Evolutionary conservation across 177 flowering plant genomes (phyloP), one percentile per base, ranked within the genome.

Genomic region (Tripterygium wilfordii): DNA sequence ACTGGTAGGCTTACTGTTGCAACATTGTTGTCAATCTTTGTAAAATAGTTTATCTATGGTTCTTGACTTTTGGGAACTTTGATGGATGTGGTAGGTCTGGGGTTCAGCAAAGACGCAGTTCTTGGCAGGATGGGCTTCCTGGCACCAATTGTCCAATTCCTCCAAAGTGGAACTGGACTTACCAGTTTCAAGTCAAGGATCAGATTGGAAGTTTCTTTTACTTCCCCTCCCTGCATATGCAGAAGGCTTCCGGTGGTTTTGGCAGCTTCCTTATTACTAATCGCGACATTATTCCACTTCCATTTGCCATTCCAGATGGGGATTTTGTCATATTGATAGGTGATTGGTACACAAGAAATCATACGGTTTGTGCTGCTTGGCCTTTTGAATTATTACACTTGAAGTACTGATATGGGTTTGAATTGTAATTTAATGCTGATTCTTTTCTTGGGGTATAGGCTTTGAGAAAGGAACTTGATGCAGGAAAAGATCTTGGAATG

Each of bases 71-170:
- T 19, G 7, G 8, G 42, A 10, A 19, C 26, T 43, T 21, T 22
- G 17, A 21, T 45, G 53, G 19, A 6, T 51, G 33, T 21, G 14
- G 18, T 63, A 90, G 98, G 98, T 48, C 79, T 48, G 98, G 98
- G 8, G 62, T 91, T 37, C 88, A 82, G 20, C 86, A 77, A 39
- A 63, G 92, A 51, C 69, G 85, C 18, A 78, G 66, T 61, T 81
- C 88, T 2, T 91, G 98, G 98, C 95, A 91, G 69, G 98, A 88
- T 71, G 98, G 98, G 18, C 78, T 91, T 48, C 69, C 57, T n/a
- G 98, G 98, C 8, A 90, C 98, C 0, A 91, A 78, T 45, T 91
- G 98, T 44, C 98, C 98, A 5, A 88, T 91, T 51, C 98, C 89
- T 18, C 48, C 70, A 5, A 68, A 62, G 62, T 85, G 95, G 95